These are phyloP conservation scores for Leccinum rimulosum DNA, from an alignment of 768 basidiomycete genomes.

Conservation along the genomic window DNA sequence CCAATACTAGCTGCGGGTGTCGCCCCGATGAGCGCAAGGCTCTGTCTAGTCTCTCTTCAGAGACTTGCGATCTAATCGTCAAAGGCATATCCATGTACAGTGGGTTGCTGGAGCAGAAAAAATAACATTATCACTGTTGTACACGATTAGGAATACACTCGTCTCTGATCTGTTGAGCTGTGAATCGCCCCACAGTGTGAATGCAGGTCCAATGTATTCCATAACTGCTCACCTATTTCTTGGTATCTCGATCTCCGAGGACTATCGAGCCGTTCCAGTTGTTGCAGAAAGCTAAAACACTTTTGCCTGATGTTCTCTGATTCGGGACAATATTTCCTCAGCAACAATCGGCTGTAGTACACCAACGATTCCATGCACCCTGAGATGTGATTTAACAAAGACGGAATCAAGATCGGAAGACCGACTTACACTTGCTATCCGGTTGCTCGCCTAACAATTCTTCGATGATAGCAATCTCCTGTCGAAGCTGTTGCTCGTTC, in stretches of 20 bases:
- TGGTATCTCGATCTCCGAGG: conserved; percentile 64
- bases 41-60: neutral
- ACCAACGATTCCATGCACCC: conserved; percentile 96
- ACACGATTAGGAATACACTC: conserved; percentile 3
- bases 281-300: conserved; percentile 50
- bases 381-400: conserved; percentile 27
- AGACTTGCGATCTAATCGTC: neutral
- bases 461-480: conserved; percentile 77
- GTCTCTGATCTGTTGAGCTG: conserved; percentile 21
- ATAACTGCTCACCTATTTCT: conserved; percentile 50
- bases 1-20: neutral
- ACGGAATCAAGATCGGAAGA: neutral
- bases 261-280: conserved; percentile 63
- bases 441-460: conserved; percentile 87
- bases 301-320: conserved; percentile 42
- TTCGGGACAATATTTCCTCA: conserved; percentile 43
- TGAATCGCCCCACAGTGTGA: conserved; percentile 2
- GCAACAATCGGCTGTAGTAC: conserved; percentile 72
- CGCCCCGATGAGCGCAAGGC: neutral
- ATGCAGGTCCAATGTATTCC: neutral
- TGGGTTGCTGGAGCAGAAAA: neutral
- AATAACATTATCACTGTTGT: neutral
- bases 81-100: neutral
- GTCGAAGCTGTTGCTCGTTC: conserved; percentile 52
- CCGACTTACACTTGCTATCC: conserved; percentile 81